These are phyloP conservation scores for Pseudogymnoascus sp. DNA, from an alignment of 2,329 filamentous ascomycete species.

Conservation along the genomic window DNA sequence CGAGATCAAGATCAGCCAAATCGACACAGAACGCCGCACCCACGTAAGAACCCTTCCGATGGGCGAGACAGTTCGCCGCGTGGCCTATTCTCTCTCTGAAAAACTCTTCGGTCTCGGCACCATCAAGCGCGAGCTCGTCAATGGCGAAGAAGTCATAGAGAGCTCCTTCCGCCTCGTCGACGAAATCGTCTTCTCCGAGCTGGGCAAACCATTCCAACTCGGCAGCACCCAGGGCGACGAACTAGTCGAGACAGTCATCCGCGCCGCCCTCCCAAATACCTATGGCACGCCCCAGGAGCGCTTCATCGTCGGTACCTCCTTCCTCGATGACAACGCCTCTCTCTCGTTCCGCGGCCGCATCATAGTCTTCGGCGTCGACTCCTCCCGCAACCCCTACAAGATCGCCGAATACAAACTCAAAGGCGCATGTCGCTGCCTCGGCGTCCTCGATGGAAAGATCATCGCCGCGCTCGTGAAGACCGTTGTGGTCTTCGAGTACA, in stretches of 20 bases:
- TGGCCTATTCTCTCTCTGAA: conserved; percentile 73
- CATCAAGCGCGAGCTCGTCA: conserved; percentile 62
- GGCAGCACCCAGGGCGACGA: conserved; percentile 45
- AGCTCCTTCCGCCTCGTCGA: conserved; percentile 86
- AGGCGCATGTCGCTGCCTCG: conserved; percentile 73
- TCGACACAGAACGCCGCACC: conserved; percentile 79
- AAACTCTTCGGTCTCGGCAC: conserved; percentile 82
- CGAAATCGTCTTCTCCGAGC: conserved; percentile 73
- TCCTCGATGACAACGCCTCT: conserved; percentile 47
- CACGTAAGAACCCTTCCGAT: conserved; percentile 76
- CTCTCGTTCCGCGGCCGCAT: conserved; percentile 63
- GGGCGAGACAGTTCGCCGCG: conserved; percentile 72
- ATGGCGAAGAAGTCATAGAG: conserved; percentile 64
- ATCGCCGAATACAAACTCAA: conserved; percentile 62
- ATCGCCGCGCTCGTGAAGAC: conserved; percentile 88
- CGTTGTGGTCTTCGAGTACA: conserved; percentile 51
- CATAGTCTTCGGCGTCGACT: conserved; percentile 73
- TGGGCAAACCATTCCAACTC: conserved; percentile 61
- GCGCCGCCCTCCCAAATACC: conserved; percentile 59
- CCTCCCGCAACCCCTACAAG: conserved; percentile 62
- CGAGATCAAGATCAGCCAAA: conserved; percentile 67
- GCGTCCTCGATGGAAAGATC: conserved; percentile 64
- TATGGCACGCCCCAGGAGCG: conserved; percentile 55
- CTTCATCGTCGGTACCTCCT: conserved; percentile 87
- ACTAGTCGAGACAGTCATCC: conserved; percentile 75